Evolutionary conservation across 345 rosid genomes (phyloP).

Genomic region (Arabidopsis thaliana): DNA sequence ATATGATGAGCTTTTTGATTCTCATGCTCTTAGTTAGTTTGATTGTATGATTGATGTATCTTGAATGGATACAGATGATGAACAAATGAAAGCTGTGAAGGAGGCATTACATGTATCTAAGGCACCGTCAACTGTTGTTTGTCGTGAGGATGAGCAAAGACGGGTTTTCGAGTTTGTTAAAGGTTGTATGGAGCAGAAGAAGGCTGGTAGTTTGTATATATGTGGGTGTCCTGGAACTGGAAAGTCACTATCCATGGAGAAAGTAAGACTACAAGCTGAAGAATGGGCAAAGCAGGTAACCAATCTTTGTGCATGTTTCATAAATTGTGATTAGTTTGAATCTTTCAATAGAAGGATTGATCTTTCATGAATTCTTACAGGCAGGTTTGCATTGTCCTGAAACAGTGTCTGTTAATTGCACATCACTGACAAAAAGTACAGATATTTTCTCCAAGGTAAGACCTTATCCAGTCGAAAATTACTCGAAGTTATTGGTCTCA

Average conservation of each 20-base stretch:
- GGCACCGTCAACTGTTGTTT: slow-evolving; percentile 61
- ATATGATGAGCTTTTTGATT: not conserved
- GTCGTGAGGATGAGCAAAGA: slow-evolving; percentile 80
- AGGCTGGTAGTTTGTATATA: slow-evolving; percentile 77
- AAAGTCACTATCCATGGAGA: slow-evolving; percentile 79
- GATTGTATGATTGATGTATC: not conserved
- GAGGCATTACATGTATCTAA: slow-evolving; percentile 83
- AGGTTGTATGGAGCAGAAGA: slow-evolving; percentile 59
- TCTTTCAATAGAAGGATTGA: not conserved
- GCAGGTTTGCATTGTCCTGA: slow-evolving; percentile 60
- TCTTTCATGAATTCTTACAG: slow-evolving; percentile 42
- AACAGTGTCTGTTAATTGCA: slow-evolving; percentile 68
- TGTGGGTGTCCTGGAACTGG: slow-evolving; percentile 96
- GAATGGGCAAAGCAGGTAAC: slow-evolving; percentile 74
- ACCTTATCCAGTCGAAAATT: not conserved
- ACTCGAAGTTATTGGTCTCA: not conserved
- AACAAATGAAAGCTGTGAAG: slow-evolving; percentile 68
- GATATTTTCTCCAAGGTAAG: slow-evolving; percentile 84
- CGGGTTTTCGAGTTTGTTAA: slow-evolving; percentile 72
- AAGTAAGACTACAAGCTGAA: slow-evolving; percentile 56
- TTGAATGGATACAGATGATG: slow-evolving; percentile 50
- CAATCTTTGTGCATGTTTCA: not conserved
- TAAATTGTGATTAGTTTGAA: not conserved
- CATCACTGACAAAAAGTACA: slow-evolving; percentile 66
- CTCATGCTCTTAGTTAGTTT: not conserved